Evolutionary conservation across 2,329 filamentous ascomycete genomes (phyloP).

Genomic region (Pseudogymnoascus sp.): DNA sequence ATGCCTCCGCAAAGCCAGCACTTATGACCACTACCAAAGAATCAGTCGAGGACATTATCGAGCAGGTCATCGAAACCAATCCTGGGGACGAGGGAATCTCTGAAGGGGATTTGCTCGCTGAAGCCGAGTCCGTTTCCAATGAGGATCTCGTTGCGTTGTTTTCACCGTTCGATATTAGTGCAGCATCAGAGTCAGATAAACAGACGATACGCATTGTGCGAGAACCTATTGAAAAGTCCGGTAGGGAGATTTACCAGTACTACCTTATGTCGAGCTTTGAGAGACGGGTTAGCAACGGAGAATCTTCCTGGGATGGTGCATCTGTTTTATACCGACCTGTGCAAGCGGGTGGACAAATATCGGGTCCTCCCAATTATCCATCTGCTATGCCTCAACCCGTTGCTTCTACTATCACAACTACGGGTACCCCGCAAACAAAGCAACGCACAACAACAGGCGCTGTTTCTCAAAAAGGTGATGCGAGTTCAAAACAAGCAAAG

Average conservation of each 20-base stretch:
- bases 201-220: constrained; percentile 7
- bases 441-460: neutral
- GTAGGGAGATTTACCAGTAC: constrained; percentile 3
- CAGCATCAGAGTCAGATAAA: neutral
- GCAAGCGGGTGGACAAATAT: neutral
- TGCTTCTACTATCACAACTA: neutral
- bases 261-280: neutral
- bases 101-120: neutral
- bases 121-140: neutral
- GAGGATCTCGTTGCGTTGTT: neutral
- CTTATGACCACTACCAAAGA: constrained; percentile 2
- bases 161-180: neutral
- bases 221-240: neutral
- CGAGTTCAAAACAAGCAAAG: neutral
- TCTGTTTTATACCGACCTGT: constrained; percentile 8
- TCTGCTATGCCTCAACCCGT: neutral
- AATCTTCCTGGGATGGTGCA: constrained; percentile 2
- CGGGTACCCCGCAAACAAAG: neutral
- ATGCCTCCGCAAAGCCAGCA: neutral
- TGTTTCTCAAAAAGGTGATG: neutral
- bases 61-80: neutral
- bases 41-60: neutral
- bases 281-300: neutral
- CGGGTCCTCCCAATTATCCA: neutral
- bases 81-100: constrained; percentile 4